Conservation (phyloP, 2,329 filamentous ascomycete genomes). For the Didymella sp. region DNA sequence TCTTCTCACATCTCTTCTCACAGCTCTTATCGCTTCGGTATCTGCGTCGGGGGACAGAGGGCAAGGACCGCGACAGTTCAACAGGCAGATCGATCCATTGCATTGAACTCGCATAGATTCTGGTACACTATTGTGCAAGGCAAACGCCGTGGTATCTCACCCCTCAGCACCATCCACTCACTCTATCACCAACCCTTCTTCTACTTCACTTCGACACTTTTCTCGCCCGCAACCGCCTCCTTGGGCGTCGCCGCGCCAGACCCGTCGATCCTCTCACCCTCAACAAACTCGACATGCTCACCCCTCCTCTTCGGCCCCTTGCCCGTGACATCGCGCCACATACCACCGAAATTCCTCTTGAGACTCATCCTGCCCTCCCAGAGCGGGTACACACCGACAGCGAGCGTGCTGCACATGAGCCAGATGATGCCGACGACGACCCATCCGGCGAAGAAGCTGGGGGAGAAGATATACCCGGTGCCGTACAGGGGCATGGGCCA, state of each 20-base stretch:
- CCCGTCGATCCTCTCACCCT: conserved; percentile 26
- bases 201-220: conserved; percentile 21
- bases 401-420: conserved; percentile 75
- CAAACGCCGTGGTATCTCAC: neutral
- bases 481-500: conserved; percentile 96
- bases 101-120: too few relatives aligned
- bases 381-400: conserved; percentile 80
- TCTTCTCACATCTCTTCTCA: too few relatives aligned
- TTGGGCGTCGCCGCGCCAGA: conserved; percentile 32
- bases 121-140: too few relatives aligned
- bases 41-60: too few relatives aligned
- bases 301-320: conserved; percentile 24
- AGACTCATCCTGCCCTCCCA: conserved; percentile 65
- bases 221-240: conserved; percentile 23
- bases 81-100: too few relatives aligned
- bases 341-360: conserved; percentile 33
- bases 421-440: conserved; percentile 72
- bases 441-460: conserved; percentile 83
- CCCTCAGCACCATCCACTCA: neutral
- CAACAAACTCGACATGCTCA: conserved; percentile 20
- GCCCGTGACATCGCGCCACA: conserved; percentile 39
- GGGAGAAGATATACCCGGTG: conserved; percentile 78
- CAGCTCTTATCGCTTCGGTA: too few relatives aligned
- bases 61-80: too few relatives aligned
- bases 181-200: neutral